Conservation (phyloP, 192 early-diverging fungal species). For the Funneliformis geosporum region DNA sequence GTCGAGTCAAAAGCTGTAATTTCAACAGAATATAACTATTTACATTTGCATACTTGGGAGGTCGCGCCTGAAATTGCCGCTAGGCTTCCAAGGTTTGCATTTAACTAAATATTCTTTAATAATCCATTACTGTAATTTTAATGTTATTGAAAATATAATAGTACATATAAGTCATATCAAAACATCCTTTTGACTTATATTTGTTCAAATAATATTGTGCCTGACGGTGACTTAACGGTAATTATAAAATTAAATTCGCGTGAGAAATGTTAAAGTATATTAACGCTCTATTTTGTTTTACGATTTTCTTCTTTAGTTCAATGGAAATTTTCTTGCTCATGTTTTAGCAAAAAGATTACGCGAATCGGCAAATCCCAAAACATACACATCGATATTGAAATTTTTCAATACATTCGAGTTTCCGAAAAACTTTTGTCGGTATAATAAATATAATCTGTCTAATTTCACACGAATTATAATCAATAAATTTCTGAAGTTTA, state of each 20-base stretch:
- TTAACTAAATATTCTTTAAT: neutral
- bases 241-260: neutral
- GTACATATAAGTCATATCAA: neutral
- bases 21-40: neutral
- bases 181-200: conserved; percentile 15
- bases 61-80: neutral
- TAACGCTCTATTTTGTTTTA: neutral
- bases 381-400: conserved; percentile 6
- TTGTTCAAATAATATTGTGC: conserved; percentile 11
- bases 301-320: neutral
- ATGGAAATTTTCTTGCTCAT: conserved; percentile 5
- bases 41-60: neutral
- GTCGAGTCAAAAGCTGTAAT: neutral
- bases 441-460: neutral
- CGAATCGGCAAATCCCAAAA: neutral
- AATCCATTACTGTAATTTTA: neutral
- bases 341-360: conserved; percentile 1
- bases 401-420: conserved; percentile 17
- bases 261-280: neutral
- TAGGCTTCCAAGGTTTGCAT: neutral
- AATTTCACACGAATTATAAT: neutral
- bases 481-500: neutral
- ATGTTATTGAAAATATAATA: neutral
- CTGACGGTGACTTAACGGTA: conserved; percentile 10
- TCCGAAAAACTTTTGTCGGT: neutral